Percentiles rank a stretch among this genome's conserved stretches.
Conservation (phyloP, 108 stramenopile genomes). For the Craspedostauros australis region DNA sequence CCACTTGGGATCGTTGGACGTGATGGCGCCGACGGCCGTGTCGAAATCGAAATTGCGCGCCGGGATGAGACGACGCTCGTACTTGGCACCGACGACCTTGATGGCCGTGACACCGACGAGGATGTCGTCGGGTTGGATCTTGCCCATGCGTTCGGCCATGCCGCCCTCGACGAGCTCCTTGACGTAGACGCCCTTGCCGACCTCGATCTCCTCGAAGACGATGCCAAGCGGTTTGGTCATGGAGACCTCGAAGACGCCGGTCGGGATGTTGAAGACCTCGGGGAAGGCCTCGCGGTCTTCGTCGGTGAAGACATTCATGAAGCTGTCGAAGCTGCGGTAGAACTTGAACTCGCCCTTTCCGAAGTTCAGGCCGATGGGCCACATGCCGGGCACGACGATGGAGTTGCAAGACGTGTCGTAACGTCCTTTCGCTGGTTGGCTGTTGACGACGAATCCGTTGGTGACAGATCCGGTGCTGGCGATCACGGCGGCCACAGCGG, state of each 20-base stretch:
- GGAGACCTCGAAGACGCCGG: constrained; percentile 75
- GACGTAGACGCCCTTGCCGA: constrained; percentile 59
- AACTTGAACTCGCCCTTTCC: constrained; percentile 71
- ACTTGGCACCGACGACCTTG: constrained; percentile 66
- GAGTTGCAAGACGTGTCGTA: constrained; percentile 10
- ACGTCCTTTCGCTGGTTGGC: too few species aligned
- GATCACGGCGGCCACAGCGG: too few species aligned
- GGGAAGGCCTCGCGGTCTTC: constrained; percentile 71
- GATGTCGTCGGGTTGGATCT: constrained; percentile 56
- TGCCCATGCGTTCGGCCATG: constrained; percentile 56
- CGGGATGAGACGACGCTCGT: constrained; percentile 62
- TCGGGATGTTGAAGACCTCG: constrained; percentile 66
- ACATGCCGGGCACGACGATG: constrained; percentile 37
- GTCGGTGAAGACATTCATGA: constrained; percentile 70
- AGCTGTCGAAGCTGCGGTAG: constrained; percentile 57
- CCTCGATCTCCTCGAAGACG: constrained; percentile 82
- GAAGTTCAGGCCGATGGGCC: constrained; percentile 54
- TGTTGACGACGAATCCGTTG: too few species aligned
- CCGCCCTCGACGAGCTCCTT: constrained; percentile 79
- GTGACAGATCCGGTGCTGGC: too few species aligned
- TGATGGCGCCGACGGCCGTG: constrained; percentile 71
- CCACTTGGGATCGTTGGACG: constrained; percentile 74
- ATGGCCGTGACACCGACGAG: constrained; percentile 71
- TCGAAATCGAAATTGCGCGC: constrained; percentile 72
- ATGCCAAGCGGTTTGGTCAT: constrained; percentile 71